Base-by-base conservation (phyloP, 2,329 filamentous ascomycete species). In the Magnaporthales sp. region DNA sequence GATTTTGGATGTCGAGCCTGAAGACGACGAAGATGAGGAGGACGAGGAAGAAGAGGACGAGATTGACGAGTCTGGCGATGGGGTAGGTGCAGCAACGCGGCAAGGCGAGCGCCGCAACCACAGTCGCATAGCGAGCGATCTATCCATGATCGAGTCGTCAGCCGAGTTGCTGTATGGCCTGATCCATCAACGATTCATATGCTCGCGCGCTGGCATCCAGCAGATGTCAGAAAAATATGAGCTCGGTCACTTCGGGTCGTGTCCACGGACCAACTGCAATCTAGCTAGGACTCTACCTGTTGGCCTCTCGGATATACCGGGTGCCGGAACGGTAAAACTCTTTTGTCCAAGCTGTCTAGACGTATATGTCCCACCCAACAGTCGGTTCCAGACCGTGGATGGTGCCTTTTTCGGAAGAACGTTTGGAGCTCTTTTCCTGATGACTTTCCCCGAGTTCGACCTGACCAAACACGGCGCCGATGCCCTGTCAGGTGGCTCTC, bases 171-270 rank as follows among this genome's bases (percentile, higher is more conserved):
- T 99, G 27, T 99, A 99, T 80, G 95, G 95, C 56, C 86, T 99
- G 68, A 99, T 99, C 77, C 95, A 99, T 80, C 95, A 98, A 78
- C 91, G 95, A 67, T 99, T 97, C 79, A 98, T 99, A 80, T 98
- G 93, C 74, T 97, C 93, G 27, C 87, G 95, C 68, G 92, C 92
- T 2, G 95, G 95, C 65, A 98, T 99, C 73, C 94, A 98, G 79
- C 93, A 97, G 77, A 99, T 99, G 95, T 92, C 93, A 69, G 95
- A 99, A 79, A 99, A 99, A 78, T 99, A 98, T 81, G 94, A 98
- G 78, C 85, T 96, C 63, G 91, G 93, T 69, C 94, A 99, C 80
- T 99, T 99, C 75, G 95, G 95, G 66, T 89, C 90, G 72, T 99
- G 95, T 77, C 95, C 95, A n/a, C 88, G 95, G 68, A 96, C 94